phyloP scores from a whole-genome alignment of 805 yeast species.

The Kodamaea sagamina region DNA sequence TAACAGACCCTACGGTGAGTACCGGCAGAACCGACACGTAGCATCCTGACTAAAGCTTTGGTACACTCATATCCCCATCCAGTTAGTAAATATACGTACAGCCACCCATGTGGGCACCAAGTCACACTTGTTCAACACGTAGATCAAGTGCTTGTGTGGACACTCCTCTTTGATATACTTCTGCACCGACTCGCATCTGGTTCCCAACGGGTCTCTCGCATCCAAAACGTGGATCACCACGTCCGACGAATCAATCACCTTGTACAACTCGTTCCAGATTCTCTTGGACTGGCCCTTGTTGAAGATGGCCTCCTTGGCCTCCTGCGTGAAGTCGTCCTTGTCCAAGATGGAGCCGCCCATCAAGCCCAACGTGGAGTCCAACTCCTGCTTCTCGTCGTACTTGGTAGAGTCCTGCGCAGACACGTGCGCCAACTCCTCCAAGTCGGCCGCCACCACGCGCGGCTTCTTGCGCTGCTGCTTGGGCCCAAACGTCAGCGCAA shows the following conservation, averaged over 20 bases:
- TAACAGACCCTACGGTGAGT: conserved; percentile 78
- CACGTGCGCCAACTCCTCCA: conserved; percentile 71
- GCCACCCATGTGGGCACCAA: conserved; percentile 99
- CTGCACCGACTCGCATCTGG: conserved; percentile 91
- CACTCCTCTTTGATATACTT: conserved; percentile 91
- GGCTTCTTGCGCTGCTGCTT: conserved; percentile 93
- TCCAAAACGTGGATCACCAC: conserved; percentile 95
- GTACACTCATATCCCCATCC: conserved; percentile 39
- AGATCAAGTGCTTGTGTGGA: conserved; percentile 93
- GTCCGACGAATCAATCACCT: conserved; percentile 96
- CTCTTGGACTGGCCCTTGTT: conserved; percentile 97
- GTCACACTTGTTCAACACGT: conserved; percentile 95
- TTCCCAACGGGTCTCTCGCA: conserved; percentile 97
- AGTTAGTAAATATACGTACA: conserved; percentile 62
- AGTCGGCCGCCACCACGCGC: conserved; percentile 69
- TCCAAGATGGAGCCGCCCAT: conserved; percentile 65
- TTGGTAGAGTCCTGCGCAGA: conserved; percentile 58
- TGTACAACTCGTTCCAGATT: conserved; percentile 96
- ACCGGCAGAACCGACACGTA: conserved; percentile 30
- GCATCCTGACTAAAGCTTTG: conserved; percentile 85
- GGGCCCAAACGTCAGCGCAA: conserved; percentile 84
- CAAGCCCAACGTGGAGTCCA: conserved; percentile 73
- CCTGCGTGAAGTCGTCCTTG: conserved; percentile 82
- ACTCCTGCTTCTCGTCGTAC: conserved; percentile 74
- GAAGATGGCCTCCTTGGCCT: conserved; percentile 94